Evolutionary conservation across 2,329 filamentous ascomycete species (phyloP), one percentile per base, ranked within the genome.

Genomic region (Sporothrix brasiliensis): DNA sequence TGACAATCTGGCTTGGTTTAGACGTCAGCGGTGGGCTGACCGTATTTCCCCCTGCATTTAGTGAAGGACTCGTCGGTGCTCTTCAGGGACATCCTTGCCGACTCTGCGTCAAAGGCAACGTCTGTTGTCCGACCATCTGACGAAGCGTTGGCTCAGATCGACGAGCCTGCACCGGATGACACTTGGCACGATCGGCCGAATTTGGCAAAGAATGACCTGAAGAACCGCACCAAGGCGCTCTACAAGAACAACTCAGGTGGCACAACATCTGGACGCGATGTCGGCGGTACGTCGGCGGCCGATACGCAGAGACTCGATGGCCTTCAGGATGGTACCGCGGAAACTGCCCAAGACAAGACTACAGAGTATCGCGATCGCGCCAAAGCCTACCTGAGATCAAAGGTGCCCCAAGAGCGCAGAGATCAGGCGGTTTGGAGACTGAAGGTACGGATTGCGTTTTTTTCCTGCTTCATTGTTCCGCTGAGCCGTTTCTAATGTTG

Each of bases 361-460:
- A 76, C 78, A 0, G 78, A 80, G 74, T 82, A 82, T 69, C 79
- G 79, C 3, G 77, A 76, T 65, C 79, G 79, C 47, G 76, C 90
- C 34, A 89, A 86, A 77, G 88, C 92, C 75, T 98, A 98, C 79
- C 83, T 97, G 69, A 86, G 88, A 75, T 87, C 89, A 77, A 99
- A 98, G 85, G 86, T 99, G 81, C 94, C 95, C 0, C 83, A 94
- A 80, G 94, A 98, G 80, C 93, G 95, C 72, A 93, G 94, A 72
- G 93, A 98, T 9, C 93, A 97, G 84, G 90, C 90, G 70, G 90
- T 97, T 76, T 97, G 89, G 87, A 92, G 95, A 50, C 82, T 99
- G 75, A 99, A 88, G 78, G 80, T 80, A 75, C 66, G 50, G 19
- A 39, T 16, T 39, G 34, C 21, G 27, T 10, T 50, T 21, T 7